A percentile compares a stretch with the other conserved stretches of the same genome.
These are phyloP conservation scores for Russula griseocarnosa DNA, from an alignment of 768 basidiomycete species.

Conservation along the genomic window DNA sequence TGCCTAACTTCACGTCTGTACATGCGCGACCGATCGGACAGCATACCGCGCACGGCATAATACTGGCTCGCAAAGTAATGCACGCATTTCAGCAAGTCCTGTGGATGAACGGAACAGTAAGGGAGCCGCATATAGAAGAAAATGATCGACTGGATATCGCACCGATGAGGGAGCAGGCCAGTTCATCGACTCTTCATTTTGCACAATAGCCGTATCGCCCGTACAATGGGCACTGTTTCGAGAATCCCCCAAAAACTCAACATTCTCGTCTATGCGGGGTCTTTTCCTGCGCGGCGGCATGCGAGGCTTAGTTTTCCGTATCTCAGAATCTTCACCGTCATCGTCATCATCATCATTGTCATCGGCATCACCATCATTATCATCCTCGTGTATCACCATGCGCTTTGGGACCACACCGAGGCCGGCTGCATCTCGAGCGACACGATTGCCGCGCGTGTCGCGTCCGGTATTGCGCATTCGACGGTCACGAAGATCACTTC, in stretches of 20 bases:
- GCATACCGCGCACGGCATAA: slow-evolving; percentile 58
- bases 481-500: slow-evolving; percentile 36
- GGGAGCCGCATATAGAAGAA: slow-evolving; percentile 3
- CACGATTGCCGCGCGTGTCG: slow-evolving; percentile 57
- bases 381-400: slow-evolving; percentile 24
- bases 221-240: background rate
- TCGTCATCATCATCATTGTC: slow-evolving; percentile 9
- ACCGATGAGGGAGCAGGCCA: slow-evolving; percentile 49
- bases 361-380: slow-evolving; percentile 26
- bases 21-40: slow-evolving; percentile 48
- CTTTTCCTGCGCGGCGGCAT: slow-evolving; percentile 7
- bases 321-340: slow-evolving; percentile 18
- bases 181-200: background rate
- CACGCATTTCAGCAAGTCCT: slow-evolving; percentile 52
- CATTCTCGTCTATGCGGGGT: slow-evolving; percentile 15
- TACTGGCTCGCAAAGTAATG: slow-evolving; percentile 52
- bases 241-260: slow-evolving; percentile 19
- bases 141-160: slow-evolving; percentile 28
- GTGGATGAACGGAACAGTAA: slow-evolving; percentile 20
- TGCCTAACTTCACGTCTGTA: slow-evolving; percentile 44
- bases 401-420: slow-evolving; percentile 40
- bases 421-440: slow-evolving; percentile 64
- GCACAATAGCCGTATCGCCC: background rate
- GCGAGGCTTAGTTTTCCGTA: slow-evolving; percentile 18
- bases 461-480: slow-evolving; percentile 39